Evolutionary conservation across 2,329 filamentous ascomycete genomes (phyloP), one percentile per base, ranked within the genome.

Genomic region (Exophiala sideris): DNA sequence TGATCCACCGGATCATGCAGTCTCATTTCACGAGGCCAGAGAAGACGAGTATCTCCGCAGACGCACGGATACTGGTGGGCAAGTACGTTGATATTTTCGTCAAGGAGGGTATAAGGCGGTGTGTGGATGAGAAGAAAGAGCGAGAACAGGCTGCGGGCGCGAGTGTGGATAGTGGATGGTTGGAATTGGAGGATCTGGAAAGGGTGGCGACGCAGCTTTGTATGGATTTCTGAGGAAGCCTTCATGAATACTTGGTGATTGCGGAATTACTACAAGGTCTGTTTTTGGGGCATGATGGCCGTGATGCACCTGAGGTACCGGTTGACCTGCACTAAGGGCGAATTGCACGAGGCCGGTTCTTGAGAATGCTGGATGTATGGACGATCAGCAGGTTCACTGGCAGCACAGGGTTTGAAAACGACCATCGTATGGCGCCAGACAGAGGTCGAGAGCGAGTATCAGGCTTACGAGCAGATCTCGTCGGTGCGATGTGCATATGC

Each of bases 81-180:
- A 90, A 87, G 72, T 97, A 97, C 68, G 80, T 96, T 71, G 90
- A 96, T 70, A 83, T 92, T 0, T 97, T 96, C 72, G 87, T 96
- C 49, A 80, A 88, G 58, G 92, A 97, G 74, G 89, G 90, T 1
- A 84, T 97, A 67, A 89, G 90, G 12, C 75, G 92, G 66, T 85
- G 89, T 36, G 82, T 85, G 8, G 83, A 84, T 54, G 87, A 89
- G 75, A 85, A 86, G 67, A 76, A 69, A 38, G 72, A 77, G 70
- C 69, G 70, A 33, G 68, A 65, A 64, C 66, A 50, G 55, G 64
- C 48, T 60, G 65, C 52, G 56, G 68, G 57, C 58, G 64, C 66
- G 60, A 66, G 62, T 11, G 57, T 54, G 36, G 62, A 63, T 49
- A 65, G 58, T 35, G 65, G 65, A 16, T 66, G 64, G 47, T 58